A percentile compares a stretch with the other conserved stretches of the same genome.
These are phyloP conservation scores for Bryoglossum gracile DNA, from an alignment of 495 filamentous ascomycete species.

Conservation along the genomic window DNA sequence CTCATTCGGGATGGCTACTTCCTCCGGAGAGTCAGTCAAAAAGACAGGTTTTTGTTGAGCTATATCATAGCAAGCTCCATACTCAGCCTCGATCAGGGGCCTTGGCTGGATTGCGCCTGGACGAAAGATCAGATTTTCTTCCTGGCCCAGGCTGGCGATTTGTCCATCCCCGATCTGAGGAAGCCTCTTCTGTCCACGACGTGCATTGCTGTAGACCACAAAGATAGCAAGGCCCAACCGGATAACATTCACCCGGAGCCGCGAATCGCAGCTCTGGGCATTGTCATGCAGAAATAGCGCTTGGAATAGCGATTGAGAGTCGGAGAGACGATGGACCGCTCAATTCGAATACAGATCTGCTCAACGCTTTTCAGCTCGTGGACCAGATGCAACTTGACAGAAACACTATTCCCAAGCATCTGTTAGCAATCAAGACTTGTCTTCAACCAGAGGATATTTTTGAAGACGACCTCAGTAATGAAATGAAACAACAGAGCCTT, in stretches of 20 bases:
- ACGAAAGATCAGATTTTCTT: background rate
- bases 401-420: background rate
- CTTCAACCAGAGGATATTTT: background rate
- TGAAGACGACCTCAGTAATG: background rate
- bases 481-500: background rate
- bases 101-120: background rate
- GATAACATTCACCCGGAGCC: background rate
- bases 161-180: background rate
- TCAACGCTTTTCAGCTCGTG: background rate
- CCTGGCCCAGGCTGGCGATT: background rate
- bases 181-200: background rate
- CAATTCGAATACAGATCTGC: background rate
- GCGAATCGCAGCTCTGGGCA: background rate
- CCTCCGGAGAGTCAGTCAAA: background rate
- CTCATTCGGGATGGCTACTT: background rate
- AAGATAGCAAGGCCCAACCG: background rate
- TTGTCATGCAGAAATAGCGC: background rate
- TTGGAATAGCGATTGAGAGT: background rate
- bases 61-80: background rate
- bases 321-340: background rate
- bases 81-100: background rate
- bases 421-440: background rate
- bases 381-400: background rate
- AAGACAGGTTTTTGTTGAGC: background rate
- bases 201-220: background rate